These are phyloP conservation scores for Pistacia integerrima DNA, from an alignment of 345 rosid species.

Conservation along the genomic window DNA sequence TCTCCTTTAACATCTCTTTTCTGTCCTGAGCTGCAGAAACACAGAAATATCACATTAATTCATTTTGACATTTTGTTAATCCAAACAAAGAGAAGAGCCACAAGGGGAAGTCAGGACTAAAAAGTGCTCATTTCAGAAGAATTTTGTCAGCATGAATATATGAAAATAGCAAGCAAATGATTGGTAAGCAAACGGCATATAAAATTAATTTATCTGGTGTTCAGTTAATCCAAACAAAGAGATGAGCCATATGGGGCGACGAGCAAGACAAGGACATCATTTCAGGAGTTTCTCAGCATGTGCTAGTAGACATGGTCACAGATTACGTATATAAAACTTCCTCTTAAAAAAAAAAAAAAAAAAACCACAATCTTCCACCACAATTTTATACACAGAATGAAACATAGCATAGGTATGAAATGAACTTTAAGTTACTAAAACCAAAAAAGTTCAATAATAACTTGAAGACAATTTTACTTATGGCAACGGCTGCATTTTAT, in stretches of 20 bases:
- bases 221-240: slow-evolving; percentile 11
- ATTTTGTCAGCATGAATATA: neutral
- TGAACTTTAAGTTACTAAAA: neutral
- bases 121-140: neutral
- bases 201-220: slow-evolving; percentile 9
- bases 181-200: slow-evolving; percentile 13
- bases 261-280: neutral
- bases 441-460: neutral
- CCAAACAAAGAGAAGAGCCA: neutral
- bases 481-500: neutral
- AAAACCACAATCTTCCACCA: neutral
- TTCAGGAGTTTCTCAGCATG: neutral
- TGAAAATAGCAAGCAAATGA: neutral
- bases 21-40: slow-evolving; percentile 85
- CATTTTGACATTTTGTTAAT: slow-evolving; percentile 11
- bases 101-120: neutral
- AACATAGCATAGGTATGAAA: neutral
- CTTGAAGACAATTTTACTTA: neutral
- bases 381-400: neutral
- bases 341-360: no score
- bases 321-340: no score
- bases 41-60: slow-evolving; percentile 24
- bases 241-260: neutral
- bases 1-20: slow-evolving; percentile 90
- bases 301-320: no score